These are phyloP conservation scores for Dactylellina sp. DNA, from an alignment of 2,329 filamentous ascomycete genomes.

Conservation along the genomic window DNA sequence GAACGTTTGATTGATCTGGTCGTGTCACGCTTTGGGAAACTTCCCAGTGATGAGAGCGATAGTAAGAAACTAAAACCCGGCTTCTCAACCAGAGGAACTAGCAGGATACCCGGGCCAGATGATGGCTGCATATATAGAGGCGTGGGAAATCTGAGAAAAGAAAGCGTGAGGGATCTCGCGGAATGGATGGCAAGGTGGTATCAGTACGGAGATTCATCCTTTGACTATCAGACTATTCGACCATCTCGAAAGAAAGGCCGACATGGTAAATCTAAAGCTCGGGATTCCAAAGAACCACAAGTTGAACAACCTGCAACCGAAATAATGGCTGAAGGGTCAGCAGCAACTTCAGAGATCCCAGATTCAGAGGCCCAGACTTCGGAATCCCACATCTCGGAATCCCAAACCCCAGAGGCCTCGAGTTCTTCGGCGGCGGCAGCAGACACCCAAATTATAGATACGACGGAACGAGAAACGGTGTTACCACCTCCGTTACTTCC, in stretches of 20 bases:
- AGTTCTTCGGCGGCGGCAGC: background rate
- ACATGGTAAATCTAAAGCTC: slow-evolving; percentile 26
- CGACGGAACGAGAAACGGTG: slow-evolving; percentile 24
- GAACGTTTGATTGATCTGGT: slow-evolving; percentile 79
- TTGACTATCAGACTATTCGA: slow-evolving; percentile 43
- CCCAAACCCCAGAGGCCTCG: background rate
- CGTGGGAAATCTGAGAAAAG: slow-evolving; percentile 55
- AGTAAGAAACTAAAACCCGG: slow-evolving; percentile 60
- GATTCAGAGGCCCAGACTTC: slow-evolving; percentile 31
- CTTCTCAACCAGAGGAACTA: slow-evolving; percentile 45
- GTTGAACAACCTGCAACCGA: background rate
- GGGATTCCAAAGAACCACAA: background rate
- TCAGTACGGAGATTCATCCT: slow-evolving; percentile 50
- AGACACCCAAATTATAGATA: background rate
- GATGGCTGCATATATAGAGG: slow-evolving; percentile 60
- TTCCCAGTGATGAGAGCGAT: slow-evolving; percentile 58
- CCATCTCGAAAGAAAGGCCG: slow-evolving; percentile 47
- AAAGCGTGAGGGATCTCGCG: slow-evolving; percentile 51
- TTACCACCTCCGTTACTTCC: slow-evolving; percentile 28
- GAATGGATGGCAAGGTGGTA: slow-evolving; percentile 56
- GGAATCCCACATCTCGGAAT: slow-evolving; percentile 29
- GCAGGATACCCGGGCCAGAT: slow-evolving; percentile 56
- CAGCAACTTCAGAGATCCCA: slow-evolving; percentile 8
- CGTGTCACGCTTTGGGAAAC: slow-evolving; percentile 83
- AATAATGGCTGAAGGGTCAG: slow-evolving; percentile 1